phyloP scores from a whole-genome alignment of 2,329 filamentous ascomycete species.

The Penicillium sp. region DNA sequence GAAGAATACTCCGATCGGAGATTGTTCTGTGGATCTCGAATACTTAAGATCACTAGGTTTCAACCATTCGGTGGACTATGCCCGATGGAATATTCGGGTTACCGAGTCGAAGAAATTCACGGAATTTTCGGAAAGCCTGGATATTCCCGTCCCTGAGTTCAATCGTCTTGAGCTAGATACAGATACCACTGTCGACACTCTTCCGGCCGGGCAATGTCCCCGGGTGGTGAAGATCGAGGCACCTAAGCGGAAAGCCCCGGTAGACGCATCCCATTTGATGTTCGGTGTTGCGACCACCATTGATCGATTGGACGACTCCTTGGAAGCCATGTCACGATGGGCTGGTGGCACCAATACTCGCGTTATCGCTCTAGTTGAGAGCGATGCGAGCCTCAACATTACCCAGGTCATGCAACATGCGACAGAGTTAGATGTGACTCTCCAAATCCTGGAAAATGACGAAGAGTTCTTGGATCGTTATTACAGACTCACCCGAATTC shows the following conservation, averaged over 20 bases:
- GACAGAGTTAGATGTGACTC: slow-evolving; percentile 39
- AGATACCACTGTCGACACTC: background rate
- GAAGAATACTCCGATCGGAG: background rate
- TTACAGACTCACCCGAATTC: slow-evolving; percentile 50
- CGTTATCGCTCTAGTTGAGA: slow-evolving; percentile 51
- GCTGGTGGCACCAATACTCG: slow-evolving; percentile 48
- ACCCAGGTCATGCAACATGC: slow-evolving; percentile 22
- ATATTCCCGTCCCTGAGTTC: background rate
- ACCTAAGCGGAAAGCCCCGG: slow-evolving; percentile 9
- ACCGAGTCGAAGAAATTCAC: slow-evolving; percentile 1
- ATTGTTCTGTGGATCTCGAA: background rate
- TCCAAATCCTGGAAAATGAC: slow-evolving; percentile 22
- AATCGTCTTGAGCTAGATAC: background rate
- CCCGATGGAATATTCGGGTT: slow-evolving; percentile 9
- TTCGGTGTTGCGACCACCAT: slow-evolving; percentile 56
- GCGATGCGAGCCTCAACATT: slow-evolving; percentile 19
- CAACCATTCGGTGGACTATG: slow-evolving; percentile 1
- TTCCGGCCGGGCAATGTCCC: slow-evolving; percentile 7
- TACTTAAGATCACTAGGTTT: background rate
- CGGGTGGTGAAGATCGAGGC: slow-evolving; percentile 18
- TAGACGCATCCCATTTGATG: slow-evolving; percentile 47
- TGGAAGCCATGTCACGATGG: slow-evolving; percentile 46
- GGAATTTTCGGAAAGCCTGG: background rate
- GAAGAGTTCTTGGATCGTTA: slow-evolving; percentile 46
- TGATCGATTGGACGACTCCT: slow-evolving; percentile 44